Conservation (phyloP, 2,329 filamentous ascomycete species). For the Penicillium sp. region DNA sequence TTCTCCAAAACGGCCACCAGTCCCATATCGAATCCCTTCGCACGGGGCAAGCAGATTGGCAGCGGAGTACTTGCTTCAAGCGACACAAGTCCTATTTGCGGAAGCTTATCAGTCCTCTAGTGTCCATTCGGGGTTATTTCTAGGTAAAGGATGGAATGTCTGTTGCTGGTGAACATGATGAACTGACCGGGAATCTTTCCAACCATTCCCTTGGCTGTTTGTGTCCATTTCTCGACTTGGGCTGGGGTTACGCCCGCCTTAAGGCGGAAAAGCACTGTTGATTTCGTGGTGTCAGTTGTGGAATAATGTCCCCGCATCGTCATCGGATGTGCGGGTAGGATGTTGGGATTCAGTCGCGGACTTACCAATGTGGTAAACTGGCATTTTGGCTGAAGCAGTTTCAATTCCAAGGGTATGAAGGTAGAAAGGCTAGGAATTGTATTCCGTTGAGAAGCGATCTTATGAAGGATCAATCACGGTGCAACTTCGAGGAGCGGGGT, state of each 20-base stretch:
- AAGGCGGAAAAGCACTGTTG: conserved; percentile 44
- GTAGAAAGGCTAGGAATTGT: neutral
- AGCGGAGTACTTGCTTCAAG: conserved; percentile 40
- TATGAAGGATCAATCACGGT: neutral
- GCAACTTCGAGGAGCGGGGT: neutral
- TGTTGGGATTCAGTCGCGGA: neutral
- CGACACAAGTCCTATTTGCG: conserved; percentile 31
- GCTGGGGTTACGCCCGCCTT: conserved; percentile 38
- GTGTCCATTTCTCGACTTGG: conserved; percentile 34
- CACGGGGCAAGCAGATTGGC: conserved; percentile 41
- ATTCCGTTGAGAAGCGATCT: neutral
- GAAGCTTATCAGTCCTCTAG: neutral
- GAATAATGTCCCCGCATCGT: conserved; percentile 1
- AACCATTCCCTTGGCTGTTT: conserved; percentile 38
- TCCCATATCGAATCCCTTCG: conserved; percentile 48
- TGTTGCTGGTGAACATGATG: neutral
- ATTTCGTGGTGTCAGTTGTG: neutral
- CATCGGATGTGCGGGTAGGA: neutral
- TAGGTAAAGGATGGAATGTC: neutral
- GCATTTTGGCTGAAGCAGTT: conserved; percentile 25
- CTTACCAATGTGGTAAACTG: conserved; percentile 45
- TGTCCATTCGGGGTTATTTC: neutral
- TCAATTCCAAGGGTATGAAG: neutral
- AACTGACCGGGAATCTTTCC: conserved; percentile 42
- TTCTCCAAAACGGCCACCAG: conserved; percentile 49